Percentiles rank a stretch among this genome's conserved stretches.
These are phyloP conservation scores for Triglochin maritima DNA, from an alignment of 106 monocot genomes.

Conservation along the genomic window DNA sequence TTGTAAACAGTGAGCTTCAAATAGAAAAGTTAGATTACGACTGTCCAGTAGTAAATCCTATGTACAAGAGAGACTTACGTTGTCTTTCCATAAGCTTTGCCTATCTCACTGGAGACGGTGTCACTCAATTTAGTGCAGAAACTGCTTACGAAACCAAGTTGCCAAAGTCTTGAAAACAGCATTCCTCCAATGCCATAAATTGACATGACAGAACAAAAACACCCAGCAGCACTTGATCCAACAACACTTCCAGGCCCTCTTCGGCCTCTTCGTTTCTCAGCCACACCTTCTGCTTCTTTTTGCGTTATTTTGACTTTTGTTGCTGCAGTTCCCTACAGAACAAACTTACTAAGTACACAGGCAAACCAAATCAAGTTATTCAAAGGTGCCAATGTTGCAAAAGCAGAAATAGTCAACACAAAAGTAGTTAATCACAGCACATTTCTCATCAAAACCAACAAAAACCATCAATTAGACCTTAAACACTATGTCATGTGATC, in stretches of 20 bases:
- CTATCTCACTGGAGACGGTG: slow-evolving; percentile 95
- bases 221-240: slow-evolving; percentile 83
- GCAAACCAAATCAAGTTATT: background rate
- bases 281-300: slow-evolving; percentile 84
- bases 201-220: slow-evolving; percentile 72
- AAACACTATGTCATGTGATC: no score
- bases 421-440: no score
- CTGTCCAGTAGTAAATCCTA: background rate
- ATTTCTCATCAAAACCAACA: no score
- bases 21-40: no score
- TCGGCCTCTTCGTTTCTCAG: slow-evolving; percentile 90
- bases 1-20: no score
- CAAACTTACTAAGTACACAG: background rate
- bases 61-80: slow-evolving; percentile 32
- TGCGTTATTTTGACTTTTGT: slow-evolving; percentile 84
- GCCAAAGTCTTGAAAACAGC: slow-evolving; percentile 43
- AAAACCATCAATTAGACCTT: no score
- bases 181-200: slow-evolving; percentile 51
- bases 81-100: slow-evolving; percentile 91
- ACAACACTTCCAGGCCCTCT: slow-evolving; percentile 94
- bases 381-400: no score
- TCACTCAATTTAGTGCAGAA: slow-evolving; percentile 95
- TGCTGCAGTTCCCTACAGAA: slow-evolving; percentile 63
- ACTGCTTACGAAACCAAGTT: slow-evolving; percentile 83
- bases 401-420: no score